Evolutionary conservation across 257 asterid species (phyloP).

Genomic region (Solanum tarijense): DNA sequence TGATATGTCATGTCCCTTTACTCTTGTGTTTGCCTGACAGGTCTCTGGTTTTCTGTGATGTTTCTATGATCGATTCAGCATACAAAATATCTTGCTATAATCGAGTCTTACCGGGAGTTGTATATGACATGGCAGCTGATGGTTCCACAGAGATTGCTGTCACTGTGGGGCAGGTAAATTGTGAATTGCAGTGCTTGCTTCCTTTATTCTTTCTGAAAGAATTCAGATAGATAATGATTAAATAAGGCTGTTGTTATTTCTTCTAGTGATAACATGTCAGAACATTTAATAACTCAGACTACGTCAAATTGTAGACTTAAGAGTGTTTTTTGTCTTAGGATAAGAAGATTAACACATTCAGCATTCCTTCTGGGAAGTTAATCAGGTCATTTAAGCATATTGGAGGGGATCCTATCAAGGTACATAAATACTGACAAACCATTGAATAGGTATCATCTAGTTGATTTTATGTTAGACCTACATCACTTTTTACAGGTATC

Average conservation of each 20-base stretch:
- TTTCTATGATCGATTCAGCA: conserved; percentile 29
- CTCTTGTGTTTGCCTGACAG: conserved; percentile 21
- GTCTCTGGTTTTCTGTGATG: conserved; percentile 44
- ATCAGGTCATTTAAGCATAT: conserved; percentile 43
- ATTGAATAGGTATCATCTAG: not conserved
- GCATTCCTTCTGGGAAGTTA: conserved; percentile 39
- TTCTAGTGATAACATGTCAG: not conserved
- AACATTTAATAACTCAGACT: not conserved
- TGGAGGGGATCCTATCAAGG: conserved; percentile 53
- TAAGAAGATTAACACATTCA: conserved; percentile 42
- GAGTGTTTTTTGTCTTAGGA: conserved; percentile 21
- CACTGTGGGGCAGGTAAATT: conserved; percentile 43
- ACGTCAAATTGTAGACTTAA: not conserved
- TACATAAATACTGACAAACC: conserved; percentile 9
- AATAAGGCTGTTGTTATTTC: not conserved
- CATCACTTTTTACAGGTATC: conserved; percentile 32
- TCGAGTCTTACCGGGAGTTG: conserved; percentile 26
- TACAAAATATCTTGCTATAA: conserved; percentile 27
- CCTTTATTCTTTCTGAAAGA: not conserved
- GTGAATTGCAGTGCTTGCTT: not conserved
- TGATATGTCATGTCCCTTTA: conserved; percentile 1
- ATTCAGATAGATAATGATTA: not conserved
- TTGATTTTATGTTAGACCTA: not conserved
- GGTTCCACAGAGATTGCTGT: conserved; percentile 30
- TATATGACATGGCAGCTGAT: conserved; percentile 39